Evolutionary conservation across 2,329 filamentous ascomycete species (phyloP).

Genomic region (Thelonectria discophora): DNA sequence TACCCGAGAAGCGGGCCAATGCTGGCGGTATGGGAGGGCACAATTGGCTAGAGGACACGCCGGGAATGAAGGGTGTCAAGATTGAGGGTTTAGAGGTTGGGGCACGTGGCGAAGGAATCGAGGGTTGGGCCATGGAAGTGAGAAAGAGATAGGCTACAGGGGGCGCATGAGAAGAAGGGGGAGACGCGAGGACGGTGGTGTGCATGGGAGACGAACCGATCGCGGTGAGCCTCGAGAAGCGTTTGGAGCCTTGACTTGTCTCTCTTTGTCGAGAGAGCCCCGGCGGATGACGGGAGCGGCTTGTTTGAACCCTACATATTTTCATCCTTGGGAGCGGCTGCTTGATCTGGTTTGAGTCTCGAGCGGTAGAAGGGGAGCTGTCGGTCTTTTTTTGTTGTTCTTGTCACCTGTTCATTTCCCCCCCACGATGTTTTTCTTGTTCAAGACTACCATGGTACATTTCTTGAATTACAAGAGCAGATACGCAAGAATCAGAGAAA

Average conservation of each 20-base stretch:
- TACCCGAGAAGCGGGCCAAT: conserved; percentile 90
- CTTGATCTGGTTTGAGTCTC: conserved; percentile 26
- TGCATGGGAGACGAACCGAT: conserved; percentile 27
- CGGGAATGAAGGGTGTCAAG: conserved; percentile 84
- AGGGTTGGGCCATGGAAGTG: conserved; percentile 90
- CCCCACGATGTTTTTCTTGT: conserved; percentile 2
- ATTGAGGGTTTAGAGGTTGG: conserved; percentile 80
- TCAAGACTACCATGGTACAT: conserved; percentile 12
- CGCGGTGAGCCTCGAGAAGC: conserved; percentile 20
- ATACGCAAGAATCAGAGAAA: conserved; percentile 11
- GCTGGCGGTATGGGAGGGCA: conserved; percentile 95
- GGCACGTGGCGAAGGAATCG: conserved; percentile 88
- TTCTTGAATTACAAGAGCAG: conserved; percentile 26
- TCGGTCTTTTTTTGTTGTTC: conserved; percentile 4
- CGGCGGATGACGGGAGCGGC: conserved; percentile 21
- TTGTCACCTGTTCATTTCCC: conserved; percentile 2
- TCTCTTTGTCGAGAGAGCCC: conserved; percentile 30
- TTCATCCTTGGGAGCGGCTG: conserved; percentile 16
- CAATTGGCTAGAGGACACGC: conserved; percentile 82
- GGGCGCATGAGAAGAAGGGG: neutral
- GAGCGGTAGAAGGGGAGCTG: conserved; percentile 21
- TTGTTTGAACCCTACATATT: conserved; percentile 26
- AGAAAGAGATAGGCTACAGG: conserved; percentile 72
- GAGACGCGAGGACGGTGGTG: conserved; percentile 27
- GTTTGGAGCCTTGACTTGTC: conserved; percentile 19